Base-by-base conservation (phyloP, 352 stramenopile species). In the Pythium grandisporangium region DNA sequence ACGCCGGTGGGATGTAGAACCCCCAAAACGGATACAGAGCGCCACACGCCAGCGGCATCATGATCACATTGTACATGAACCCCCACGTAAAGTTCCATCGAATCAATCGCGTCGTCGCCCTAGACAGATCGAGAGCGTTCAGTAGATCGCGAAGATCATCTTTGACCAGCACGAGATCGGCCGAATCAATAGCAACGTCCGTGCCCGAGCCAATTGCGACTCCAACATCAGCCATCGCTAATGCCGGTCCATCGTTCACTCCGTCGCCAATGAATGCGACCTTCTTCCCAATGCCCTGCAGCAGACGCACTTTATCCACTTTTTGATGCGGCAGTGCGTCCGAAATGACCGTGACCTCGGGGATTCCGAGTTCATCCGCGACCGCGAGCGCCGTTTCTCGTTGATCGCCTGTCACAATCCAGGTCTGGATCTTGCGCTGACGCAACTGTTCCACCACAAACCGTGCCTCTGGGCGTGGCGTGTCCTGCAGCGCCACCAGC, bases 391-490 rank as follows among this genome's bases (percentile, higher is more conserved):
- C 74, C 1, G 71, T 88, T 13, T 68, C 63, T 16, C 57, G 63
- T 30, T 87, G 70, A 27, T 90, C 77, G n/a, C 74, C 77, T 2
- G 74, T 88, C 22, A 90, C 67, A 44, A 90, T 78, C 68, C 70
- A 87, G 14, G 73, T 53, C 42, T 87, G 67, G 41, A 90, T 66
- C n/a, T 58, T 63, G 6, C 67, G 58, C 24, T 48, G 55, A 19
- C 67, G 65, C 3, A 90, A 54, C 24, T 77, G 44, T 17, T 80
- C 62, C 5, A 88, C 57, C 16, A 85, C 68, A 34, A 55, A 51
- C 13, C 49, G 60, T 3, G 75, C 70, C 40, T 90, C 75, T 0
- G 59, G 47, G 17, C 72, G 69, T n/a, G 55, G 48, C 10, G 58
- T 46, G 53, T 87, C 70, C 13, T 59, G 60, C 4, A 90, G 37